Percentiles rank a stretch among this genome's conserved stretches.
Evolutionary conservation across 1,284 basidiomycete species (phyloP).

Genomic region (Amylostereum chailletii): DNA sequence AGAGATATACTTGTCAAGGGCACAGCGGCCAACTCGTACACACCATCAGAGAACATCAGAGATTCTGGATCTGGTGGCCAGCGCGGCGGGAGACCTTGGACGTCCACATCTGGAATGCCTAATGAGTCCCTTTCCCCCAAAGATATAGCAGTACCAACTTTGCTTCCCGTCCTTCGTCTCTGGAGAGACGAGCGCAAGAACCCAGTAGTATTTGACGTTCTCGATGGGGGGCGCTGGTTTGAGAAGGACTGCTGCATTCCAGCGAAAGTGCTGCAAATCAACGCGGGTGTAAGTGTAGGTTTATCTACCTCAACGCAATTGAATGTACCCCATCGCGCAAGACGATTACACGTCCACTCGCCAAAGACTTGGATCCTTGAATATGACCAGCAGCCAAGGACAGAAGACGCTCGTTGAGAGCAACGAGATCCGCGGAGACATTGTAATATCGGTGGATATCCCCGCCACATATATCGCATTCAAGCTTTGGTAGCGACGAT

Average conservation of each 20-base stretch:
- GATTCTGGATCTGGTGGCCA: slow-evolving; percentile 60
- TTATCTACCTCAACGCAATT: neutral
- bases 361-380: slow-evolving; percentile 63
- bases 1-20: slow-evolving; percentile 72
- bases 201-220: slow-evolving; percentile 53
- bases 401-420: slow-evolving; percentile 60
- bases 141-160: neutral
- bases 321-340: slow-evolving; percentile 71
- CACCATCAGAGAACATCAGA: slow-evolving; percentile 41
- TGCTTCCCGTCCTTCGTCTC: slow-evolving; percentile 43
- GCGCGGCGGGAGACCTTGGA: slow-evolving; percentile 54
- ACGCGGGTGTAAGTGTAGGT: neutral
- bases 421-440: slow-evolving; percentile 57
- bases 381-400: slow-evolving; percentile 55
- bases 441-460: slow-evolving; percentile 81
- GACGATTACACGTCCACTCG: slow-evolving; percentile 75
- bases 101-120: slow-evolving; percentile 44
- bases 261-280: slow-evolving; percentile 64
- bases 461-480: slow-evolving; percentile 57
- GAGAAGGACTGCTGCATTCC: slow-evolving; percentile 71
- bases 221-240: slow-evolving; percentile 54
- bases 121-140: neutral
- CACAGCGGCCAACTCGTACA: slow-evolving; percentile 67
- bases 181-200: slow-evolving; percentile 71
- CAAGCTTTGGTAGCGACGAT: slow-evolving; percentile 56